Conservation (phyloP, 805 yeast genomes). For the Saccharomycopsis malanga region DNA sequence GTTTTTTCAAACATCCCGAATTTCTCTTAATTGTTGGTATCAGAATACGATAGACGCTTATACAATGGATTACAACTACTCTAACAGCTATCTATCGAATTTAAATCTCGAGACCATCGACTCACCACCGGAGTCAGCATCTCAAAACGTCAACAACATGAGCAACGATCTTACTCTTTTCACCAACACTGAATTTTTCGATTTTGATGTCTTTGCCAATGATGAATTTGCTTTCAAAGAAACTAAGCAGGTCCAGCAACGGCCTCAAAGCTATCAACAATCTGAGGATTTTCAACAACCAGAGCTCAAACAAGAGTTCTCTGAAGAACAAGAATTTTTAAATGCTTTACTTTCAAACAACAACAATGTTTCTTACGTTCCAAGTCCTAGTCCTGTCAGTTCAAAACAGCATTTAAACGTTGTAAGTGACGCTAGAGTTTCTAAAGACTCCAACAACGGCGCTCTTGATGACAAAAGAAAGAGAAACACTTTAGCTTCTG, state of each 20-base stretch:
- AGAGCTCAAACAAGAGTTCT: not conserved
- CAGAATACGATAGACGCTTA: too few relatives aligned
- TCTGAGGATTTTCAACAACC: not conserved
- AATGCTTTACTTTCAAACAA: not conserved
- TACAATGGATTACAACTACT: slow-evolving; percentile 19
- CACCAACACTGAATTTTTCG: slow-evolving; percentile 12
- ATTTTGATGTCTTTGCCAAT: slow-evolving; percentile 14
- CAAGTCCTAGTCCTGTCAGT: not conserved
- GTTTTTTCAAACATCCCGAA: too few relatives aligned
- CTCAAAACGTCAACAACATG: not conserved
- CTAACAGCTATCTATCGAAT: slow-evolving; percentile 11
- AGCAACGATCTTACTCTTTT: slow-evolving; percentile 11
- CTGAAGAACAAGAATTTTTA: not conserved
- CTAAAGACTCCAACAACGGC: not conserved
- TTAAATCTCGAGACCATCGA: slow-evolving; percentile 12
- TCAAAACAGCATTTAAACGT: not conserved
- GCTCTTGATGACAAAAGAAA: slow-evolving; percentile 28
- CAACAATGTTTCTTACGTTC: not conserved
- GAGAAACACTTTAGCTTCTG: slow-evolving; percentile 59
- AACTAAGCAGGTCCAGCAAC: slow-evolving; percentile 1
- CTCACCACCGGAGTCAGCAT: slow-evolving; percentile 1
- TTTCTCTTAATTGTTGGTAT: too few relatives aligned
- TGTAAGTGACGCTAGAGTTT: not conserved
- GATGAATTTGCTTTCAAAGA: slow-evolving; percentile 10
- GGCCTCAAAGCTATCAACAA: too few relatives aligned